Evolutionary conservation across 129 eudicot species (phyloP), one percentile per base, ranked within the genome.

Genomic region (Dittrichia graveolens): DNA sequence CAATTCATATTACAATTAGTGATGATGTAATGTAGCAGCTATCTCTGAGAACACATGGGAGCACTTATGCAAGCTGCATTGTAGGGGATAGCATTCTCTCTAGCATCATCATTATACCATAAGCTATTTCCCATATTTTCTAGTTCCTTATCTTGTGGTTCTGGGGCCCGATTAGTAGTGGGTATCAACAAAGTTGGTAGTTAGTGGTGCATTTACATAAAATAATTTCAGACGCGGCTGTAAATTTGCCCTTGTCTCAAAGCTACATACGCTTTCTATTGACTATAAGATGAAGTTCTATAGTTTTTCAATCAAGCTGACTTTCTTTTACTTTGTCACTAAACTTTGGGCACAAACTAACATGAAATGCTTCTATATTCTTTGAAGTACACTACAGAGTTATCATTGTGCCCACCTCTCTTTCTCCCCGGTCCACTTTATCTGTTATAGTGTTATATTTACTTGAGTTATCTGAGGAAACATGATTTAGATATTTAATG

Each of bases 61-160:
- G 37, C 68, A 70, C 41, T 70, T 40, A 50, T 1, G 73, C 44
- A 50, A 3, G 73, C 44, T n/a, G 61, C 47, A 18, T 53, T 40
- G 37, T 13, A 39, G 64, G 62, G 15, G 18, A 52, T 69, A 69
- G 6, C 35, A 38, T 52, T 69, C 58, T 67, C 74, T 69, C 74
- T 69, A 50, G 38, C 47, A 68, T 68, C 61, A 50, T n/a, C 11
- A 6, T 13, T 15, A 12, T 50, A 39, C 37, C 62, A 38, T 14
- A 50, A 39, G 40, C 31, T 9, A 18, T 50, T 54, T 44, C 52
- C 10, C 19, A 6, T 40, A 39, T 10, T 53, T 42, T 69, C 61
- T 69, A 16, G 52, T 41, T 53, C 39, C 38, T 41, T 54, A 69
- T 15, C 24, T 53, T 40, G 19, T 52, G 46, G 52, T 40, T 69